Percentiles rank a stretch among this genome's conserved stretches.
These are phyloP conservation scores for Manihot esculenta DNA, from an alignment of 441 rosid species.

Conservation along the genomic window DNA sequence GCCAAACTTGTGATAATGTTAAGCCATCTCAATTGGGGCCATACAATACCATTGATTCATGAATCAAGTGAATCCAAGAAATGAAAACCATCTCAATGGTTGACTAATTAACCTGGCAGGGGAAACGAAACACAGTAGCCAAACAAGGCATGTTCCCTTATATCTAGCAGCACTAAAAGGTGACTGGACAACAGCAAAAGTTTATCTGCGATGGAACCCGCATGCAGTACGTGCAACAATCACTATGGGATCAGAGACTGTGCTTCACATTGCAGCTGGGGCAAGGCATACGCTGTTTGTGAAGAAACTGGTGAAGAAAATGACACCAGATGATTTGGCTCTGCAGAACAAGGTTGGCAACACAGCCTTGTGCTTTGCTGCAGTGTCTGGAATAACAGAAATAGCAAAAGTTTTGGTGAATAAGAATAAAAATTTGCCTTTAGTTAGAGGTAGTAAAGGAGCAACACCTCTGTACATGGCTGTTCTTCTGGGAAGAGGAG, in stretches of 20 bases:
- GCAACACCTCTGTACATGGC: slow-evolving; percentile 43
- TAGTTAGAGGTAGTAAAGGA: slow-evolving; percentile 32
- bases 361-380: slow-evolving; percentile 46
- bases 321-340: slow-evolving; percentile 33
- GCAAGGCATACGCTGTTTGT: slow-evolving; percentile 42
- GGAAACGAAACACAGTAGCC: background rate
- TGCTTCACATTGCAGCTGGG: slow-evolving; percentile 46
- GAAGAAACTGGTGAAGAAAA: slow-evolving; percentile 30
- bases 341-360: slow-evolving; percentile 34
- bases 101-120: background rate
- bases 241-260: slow-evolving; percentile 34
- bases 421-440: slow-evolving; percentile 30
- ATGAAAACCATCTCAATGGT: no score
- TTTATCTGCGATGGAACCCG: slow-evolving; percentile 26
- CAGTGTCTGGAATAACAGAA: slow-evolving; percentile 37
- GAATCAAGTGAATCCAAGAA: no score
- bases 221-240: slow-evolving; percentile 33
- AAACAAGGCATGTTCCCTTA: slow-evolving; percentile 24
- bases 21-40: no score
- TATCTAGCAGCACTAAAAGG: slow-evolving; percentile 42
- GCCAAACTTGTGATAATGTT: no score
- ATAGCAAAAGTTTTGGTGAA: slow-evolving; percentile 39
- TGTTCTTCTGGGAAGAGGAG: slow-evolving; percentile 38
- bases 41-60: no score
- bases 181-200: slow-evolving; percentile 37